Evolutionary conservation across 441 rosid species (phyloP).

Genomic region (Brassica balearica): DNA sequence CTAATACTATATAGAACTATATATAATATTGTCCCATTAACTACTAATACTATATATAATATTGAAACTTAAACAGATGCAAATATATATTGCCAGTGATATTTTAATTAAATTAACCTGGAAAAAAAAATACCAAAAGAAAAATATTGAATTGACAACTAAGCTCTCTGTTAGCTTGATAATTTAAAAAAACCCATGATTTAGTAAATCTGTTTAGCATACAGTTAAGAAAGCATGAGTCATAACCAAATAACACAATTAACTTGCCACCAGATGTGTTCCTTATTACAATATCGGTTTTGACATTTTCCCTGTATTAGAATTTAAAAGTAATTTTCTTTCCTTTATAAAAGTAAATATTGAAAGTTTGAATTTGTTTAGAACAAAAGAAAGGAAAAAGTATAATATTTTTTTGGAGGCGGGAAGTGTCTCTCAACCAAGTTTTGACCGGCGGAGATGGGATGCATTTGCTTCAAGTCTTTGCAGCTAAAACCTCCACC

Average conservation of each 20-base stretch:
- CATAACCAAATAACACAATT: constrained; percentile 18
- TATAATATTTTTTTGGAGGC: not conserved
- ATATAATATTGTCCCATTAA: constrained; percentile 24
- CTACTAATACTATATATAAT: not conserved
- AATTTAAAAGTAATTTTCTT: not conserved
- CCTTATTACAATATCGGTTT: not conserved
- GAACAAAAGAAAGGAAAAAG: not conserved
- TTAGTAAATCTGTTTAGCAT: not conserved
- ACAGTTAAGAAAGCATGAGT: constrained; percentile 20
- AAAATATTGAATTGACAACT: not conserved
- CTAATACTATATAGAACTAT: no score
- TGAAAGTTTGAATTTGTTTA: constrained; percentile 10
- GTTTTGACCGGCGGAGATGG: constrained; percentile 29
- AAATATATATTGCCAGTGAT: not conserved
- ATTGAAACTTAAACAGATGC: not conserved
- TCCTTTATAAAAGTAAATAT: not conserved
- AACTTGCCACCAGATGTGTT: not conserved
- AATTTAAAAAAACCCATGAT: not conserved
- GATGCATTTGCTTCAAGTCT: constrained; percentile 45
- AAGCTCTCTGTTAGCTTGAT: not conserved
- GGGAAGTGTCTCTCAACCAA: not conserved
- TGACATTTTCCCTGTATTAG: not conserved
- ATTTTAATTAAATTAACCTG: not conserved
- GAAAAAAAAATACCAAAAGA: not conserved
- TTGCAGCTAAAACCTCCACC: constrained; percentile 27